phyloP scores from a whole-genome alignment of 257 asterid species.

The Plantago elongata region DNA sequence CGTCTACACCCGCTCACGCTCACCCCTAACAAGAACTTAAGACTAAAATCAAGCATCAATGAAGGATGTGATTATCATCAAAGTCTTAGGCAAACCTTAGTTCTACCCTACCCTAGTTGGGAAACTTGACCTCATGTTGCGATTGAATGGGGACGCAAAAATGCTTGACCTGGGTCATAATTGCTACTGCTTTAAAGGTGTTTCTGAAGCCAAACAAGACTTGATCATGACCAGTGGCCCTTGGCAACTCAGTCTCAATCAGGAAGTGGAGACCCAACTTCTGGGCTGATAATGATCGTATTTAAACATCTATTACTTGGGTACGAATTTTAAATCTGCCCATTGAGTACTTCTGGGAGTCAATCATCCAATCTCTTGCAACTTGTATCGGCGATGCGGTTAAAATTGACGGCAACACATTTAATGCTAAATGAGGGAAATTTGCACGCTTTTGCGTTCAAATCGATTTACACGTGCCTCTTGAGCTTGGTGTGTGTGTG shows the following conservation, averaged over 20 bases:
- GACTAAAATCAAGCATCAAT: too few relatives aligned
- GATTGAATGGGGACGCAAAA: too few relatives aligned
- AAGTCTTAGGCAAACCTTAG: too few relatives aligned
- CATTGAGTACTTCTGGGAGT: background rate
- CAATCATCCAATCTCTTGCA: background rate
- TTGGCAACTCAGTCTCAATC: background rate
- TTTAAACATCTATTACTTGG: background rate
- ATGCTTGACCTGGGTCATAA: background rate
- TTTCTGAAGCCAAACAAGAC: background rate
- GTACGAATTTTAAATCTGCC: background rate
- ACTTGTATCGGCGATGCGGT: background rate
- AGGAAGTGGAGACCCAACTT: background rate
- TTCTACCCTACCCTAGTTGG: too few relatives aligned
- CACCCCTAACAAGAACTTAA: too few relatives aligned
- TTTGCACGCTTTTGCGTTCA: background rate
- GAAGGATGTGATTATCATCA: too few relatives aligned
- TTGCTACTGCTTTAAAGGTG: background rate
- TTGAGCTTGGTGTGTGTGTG: background rate
- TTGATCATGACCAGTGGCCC: background rate
- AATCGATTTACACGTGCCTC: background rate
- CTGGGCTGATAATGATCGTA: too few relatives aligned
- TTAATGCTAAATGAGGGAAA: background rate
- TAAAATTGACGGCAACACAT: background rate
- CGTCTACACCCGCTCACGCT: too few relatives aligned
- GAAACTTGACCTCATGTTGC: too few relatives aligned